Conservation (phyloP, 176 grass and related monocot genomes). For the Themeda triandra region DNA sequence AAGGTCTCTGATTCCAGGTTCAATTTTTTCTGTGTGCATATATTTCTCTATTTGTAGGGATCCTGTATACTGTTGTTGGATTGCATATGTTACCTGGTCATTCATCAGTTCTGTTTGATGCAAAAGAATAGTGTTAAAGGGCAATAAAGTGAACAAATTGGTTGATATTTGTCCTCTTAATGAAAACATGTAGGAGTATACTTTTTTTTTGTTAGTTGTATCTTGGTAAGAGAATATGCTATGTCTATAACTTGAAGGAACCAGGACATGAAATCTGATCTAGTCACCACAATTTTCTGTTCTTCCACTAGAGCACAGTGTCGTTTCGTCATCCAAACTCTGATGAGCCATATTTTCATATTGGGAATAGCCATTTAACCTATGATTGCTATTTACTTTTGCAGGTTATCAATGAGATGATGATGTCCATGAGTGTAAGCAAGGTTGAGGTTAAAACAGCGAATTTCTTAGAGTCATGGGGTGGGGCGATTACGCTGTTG, state of each 20-base stretch:
- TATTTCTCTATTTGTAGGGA: neutral
- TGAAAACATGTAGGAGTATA: neutral
- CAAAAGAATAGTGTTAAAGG: neutral
- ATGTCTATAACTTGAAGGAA: neutral
- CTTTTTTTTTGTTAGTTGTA: neutral
- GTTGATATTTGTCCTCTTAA: neutral
- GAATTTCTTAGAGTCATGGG: slow-evolving; percentile 70
- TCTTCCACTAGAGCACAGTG: neutral
- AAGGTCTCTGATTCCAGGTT: neutral
- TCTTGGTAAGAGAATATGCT: neutral
- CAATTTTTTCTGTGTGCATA: neutral
- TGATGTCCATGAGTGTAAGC: slow-evolving; percentile 63
- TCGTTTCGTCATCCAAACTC: neutral
- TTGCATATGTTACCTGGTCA: neutral
- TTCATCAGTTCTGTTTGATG: neutral
- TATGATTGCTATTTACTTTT: slow-evolving; percentile 25
- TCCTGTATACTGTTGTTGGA: neutral
- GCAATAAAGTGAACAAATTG: neutral
- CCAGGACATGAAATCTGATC: neutral
- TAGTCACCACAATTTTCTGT: neutral
- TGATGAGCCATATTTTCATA: neutral
- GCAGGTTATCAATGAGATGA: slow-evolving; percentile 73
- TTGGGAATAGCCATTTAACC: slow-evolving; percentile 1
- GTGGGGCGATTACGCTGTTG: slow-evolving; percentile 47
- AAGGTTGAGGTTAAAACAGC: slow-evolving; percentile 86